Conservation (phyloP, 2,329 filamentous ascomycete genomes). For the Diaporthe sp. region DNA sequence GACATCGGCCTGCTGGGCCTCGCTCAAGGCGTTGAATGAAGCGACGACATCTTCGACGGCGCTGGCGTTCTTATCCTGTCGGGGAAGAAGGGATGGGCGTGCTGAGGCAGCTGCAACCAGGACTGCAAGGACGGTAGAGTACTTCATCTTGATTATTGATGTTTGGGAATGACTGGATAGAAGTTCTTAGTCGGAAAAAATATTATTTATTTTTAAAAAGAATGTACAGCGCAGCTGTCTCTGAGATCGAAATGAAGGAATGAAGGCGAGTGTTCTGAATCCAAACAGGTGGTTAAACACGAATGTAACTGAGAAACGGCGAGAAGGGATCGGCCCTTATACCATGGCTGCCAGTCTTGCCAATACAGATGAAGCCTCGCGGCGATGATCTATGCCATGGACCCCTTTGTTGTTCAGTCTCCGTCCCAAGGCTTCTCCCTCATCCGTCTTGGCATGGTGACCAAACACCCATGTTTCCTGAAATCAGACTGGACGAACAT, state of each 20-base stretch:
- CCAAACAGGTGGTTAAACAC: not conserved
- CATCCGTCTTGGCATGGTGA: constrained; percentile 19
- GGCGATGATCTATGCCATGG: not conserved
- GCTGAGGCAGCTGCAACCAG: constrained; percentile 15
- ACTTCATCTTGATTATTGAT: constrained; percentile 17
- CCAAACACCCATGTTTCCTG: constrained; percentile 19
- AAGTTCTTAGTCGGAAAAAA: not conserved
- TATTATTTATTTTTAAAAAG: constrained; percentile 2
- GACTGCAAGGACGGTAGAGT: constrained; percentile 1
- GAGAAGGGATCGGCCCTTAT: constrained; percentile 6
- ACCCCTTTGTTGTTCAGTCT: constrained; percentile 8
- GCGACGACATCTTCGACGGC: constrained; percentile 1
- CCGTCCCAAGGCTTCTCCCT: constrained; percentile 23
- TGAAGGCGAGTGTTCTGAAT: not conserved
- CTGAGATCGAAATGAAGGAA: constrained; percentile 11
- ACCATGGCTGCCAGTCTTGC: not conserved
- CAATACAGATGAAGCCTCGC: constrained; percentile 18
- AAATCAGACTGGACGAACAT: constrained; percentile 14
- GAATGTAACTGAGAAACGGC: not conserved
- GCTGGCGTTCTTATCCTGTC: not conserved
- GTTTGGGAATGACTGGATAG: not conserved
- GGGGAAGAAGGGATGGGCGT: not conserved
- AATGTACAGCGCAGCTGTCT: constrained; percentile 26
- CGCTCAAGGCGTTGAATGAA: not conserved
- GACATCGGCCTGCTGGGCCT: not conserved